These are phyloP conservation scores for Zygotorulaspora florentina DNA, from an alignment of 805 yeast genomes.

Conservation along the genomic window DNA sequence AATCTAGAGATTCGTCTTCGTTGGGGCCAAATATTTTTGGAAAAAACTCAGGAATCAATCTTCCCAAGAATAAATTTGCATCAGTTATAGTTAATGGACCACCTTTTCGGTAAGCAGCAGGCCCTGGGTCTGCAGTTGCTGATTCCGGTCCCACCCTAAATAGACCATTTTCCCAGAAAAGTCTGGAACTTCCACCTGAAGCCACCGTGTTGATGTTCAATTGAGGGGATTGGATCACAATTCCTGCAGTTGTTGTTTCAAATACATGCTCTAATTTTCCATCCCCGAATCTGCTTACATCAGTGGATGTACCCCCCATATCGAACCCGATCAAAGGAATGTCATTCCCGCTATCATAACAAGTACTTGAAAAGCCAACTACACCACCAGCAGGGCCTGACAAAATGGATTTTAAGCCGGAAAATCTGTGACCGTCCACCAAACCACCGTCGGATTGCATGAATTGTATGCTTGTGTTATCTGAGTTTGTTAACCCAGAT, in stretches of 20 bases:
- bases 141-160: slow-evolving; percentile 84
- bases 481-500: slow-evolving; percentile 53
- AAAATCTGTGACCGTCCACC: slow-evolving; percentile 75
- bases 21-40: slow-evolving; percentile 82
- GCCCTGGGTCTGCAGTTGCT: slow-evolving; percentile 87
- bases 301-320: slow-evolving; percentile 91
- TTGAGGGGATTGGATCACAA: slow-evolving; percentile 80
- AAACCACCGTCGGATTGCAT: slow-evolving; percentile 98
- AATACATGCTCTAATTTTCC: slow-evolving; percentile 74
- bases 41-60: slow-evolving; percentile 68
- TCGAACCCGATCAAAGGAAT: slow-evolving; percentile 77
- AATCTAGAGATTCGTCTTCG: slow-evolving; percentile 67
- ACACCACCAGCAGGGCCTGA: slow-evolving; percentile 99
- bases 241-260: slow-evolving; percentile 80
- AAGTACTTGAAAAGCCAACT: slow-evolving; percentile 85
- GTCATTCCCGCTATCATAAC: slow-evolving; percentile 51
- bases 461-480: slow-evolving; percentile 55
- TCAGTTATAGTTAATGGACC: slow-evolving; percentile 85
- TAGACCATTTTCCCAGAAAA: slow-evolving; percentile 64
- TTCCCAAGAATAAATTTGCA: slow-evolving; percentile 70
- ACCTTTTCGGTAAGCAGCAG: slow-evolving; percentile 79
- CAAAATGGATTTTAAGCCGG: slow-evolving; percentile 82
- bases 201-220: slow-evolving; percentile 78
- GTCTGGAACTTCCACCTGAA: slow-evolving; percentile 77
- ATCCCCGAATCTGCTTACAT: slow-evolving; percentile 67